A percentile compares a stretch with the other conserved stretches of the same genome.
Evolutionary conservation across 768 basidiomycete genomes (phyloP).

Genomic region (Kwoniella botswanensis): DNA sequence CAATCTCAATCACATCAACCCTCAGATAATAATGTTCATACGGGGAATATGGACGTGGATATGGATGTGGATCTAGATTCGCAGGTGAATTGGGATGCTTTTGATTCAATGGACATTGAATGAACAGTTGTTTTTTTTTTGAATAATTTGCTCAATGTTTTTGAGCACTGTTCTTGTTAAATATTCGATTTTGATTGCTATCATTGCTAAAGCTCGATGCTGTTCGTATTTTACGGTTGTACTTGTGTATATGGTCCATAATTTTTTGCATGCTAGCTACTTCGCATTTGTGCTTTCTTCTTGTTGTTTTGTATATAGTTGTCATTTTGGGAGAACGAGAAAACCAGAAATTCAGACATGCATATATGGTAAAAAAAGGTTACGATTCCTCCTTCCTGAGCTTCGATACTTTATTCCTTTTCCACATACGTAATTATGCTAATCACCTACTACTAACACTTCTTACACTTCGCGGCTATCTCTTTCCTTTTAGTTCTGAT

Average conservation of each 20-base stretch:
- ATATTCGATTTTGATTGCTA: neutral
- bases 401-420: neutral
- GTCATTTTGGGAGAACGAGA: too few relatives aligned
- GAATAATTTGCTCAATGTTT: too few relatives aligned
- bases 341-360: neutral
- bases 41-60: slow-evolving; percentile 16
- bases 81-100: slow-evolving; percentile 36
- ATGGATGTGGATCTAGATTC: slow-evolving; percentile 29
- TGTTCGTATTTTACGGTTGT: neutral
- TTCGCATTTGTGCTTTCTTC: neutral
- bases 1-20: neutral
- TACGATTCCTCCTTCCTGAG: neutral
- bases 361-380: slow-evolving; percentile 1
- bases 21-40: neutral
- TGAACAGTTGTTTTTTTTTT: neutral
- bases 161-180: neutral
- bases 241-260: neutral
- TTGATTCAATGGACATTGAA: slow-evolving; percentile 47
- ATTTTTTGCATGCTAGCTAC: neutral
- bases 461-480: too few relatives aligned
- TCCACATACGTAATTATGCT: too few relatives aligned
- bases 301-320: neutral
- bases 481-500: too few relatives aligned
- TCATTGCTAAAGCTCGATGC: neutral
- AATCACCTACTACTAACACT: too few relatives aligned